These are phyloP conservation scores for Epichloe amarillans DNA, from an alignment of 2,329 filamentous ascomycete species.

Conservation along the genomic window DNA sequence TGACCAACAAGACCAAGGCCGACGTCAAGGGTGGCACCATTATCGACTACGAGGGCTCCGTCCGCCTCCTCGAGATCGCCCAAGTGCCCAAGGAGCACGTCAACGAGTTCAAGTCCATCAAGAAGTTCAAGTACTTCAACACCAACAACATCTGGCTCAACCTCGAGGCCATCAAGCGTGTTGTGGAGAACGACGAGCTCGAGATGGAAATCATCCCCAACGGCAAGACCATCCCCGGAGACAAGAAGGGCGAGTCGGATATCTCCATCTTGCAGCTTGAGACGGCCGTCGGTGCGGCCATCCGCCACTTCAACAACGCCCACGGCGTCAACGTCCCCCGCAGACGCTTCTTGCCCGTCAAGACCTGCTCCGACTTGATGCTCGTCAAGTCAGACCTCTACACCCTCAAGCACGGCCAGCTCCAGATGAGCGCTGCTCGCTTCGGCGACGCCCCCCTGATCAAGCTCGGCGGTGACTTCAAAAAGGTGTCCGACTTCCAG, in stretches of 20 bases:
- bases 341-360: slow-evolving; percentile 96
- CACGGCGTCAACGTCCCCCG: slow-evolving; percentile 98
- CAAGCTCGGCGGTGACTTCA: slow-evolving; percentile 98
- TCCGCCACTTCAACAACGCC: slow-evolving; percentile 96
- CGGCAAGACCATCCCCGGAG: slow-evolving; percentile 93
- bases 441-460: slow-evolving; percentile 96
- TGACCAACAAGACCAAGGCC: slow-evolving; percentile 99
- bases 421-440: slow-evolving; percentile 90
- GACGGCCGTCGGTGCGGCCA: slow-evolving; percentile 95
- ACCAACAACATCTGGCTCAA: slow-evolving; percentile 99
- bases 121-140: slow-evolving; percentile 99
- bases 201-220: slow-evolving; percentile 99
- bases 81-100: slow-evolving; percentile 99
- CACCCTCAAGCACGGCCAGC: slow-evolving; percentile 95
- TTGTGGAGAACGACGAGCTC: slow-evolving; percentile 95
- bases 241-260: slow-evolving; percentile 99
- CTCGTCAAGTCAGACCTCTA: slow-evolving; percentile 99
- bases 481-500: slow-evolving; percentile 99
- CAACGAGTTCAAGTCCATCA: slow-evolving; percentile 99
- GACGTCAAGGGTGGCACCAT: slow-evolving; percentile 99
- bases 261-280: slow-evolving; percentile 96
- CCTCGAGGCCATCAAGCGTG: slow-evolving; percentile 91
- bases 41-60: slow-evolving; percentile 96
- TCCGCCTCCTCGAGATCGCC: slow-evolving; percentile 93
- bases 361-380: slow-evolving; percentile 99